Percentiles rank a stretch among this genome's conserved stretches.
phyloP scores from a whole-genome alignment of 305 asterid species.

The Fraxinus velutina region DNA sequence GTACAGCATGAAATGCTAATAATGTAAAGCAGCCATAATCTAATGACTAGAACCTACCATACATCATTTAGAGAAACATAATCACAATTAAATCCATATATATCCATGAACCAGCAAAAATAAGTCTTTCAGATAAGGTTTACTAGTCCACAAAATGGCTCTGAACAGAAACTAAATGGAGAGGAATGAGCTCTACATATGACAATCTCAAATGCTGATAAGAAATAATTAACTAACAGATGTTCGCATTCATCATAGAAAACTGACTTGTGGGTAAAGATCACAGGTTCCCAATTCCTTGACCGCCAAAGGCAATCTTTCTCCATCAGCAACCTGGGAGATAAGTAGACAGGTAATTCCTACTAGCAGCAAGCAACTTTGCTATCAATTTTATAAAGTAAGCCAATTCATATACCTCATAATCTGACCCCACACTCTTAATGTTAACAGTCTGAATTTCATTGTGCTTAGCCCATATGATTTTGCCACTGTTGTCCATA shows the following conservation, averaged over 20 bases:
- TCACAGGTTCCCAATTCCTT: constrained; percentile 98
- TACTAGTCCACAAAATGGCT: background rate
- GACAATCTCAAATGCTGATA: background rate
- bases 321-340: constrained; percentile 92
- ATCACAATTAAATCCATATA: background rate
- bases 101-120: background rate
- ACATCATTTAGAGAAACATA: constrained; percentile 8
- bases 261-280: constrained; percentile 52
- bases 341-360: constrained; percentile 14
- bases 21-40: constrained; percentile 1
- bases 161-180: background rate
- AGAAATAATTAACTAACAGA: background rate
- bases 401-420: constrained; percentile 54
- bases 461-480: constrained; percentile 97
- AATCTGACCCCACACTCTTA: constrained; percentile 87
- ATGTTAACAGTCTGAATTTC: constrained; percentile 96
- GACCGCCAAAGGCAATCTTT: constrained; percentile 90
- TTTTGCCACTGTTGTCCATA: constrained; percentile 96
- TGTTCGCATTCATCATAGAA: constrained; percentile 21
- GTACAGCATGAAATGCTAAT: constrained; percentile 9
- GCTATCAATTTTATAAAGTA: background rate
- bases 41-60: constrained; percentile 14
- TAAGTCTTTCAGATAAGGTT: constrained; percentile 1
- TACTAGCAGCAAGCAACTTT: constrained; percentile 5
- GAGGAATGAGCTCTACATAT: background rate